Conservation (phyloP, 2,329 filamentous ascomycete genomes). For the Penicillium aurantiogriseum region DNA sequence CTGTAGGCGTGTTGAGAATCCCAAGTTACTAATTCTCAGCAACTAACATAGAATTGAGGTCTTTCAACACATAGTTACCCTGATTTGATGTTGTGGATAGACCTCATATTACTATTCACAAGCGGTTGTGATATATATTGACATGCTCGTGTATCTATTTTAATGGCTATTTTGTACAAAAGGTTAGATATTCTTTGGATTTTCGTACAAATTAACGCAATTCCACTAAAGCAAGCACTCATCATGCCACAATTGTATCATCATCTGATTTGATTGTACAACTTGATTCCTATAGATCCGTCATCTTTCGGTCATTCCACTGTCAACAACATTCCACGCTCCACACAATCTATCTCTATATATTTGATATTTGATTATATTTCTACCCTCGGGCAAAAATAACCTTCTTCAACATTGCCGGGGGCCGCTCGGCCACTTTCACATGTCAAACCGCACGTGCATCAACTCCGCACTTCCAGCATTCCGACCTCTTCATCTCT, state of each 20-base stretch:
- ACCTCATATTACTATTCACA: no score
- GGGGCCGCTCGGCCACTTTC: conserved; percentile 19
- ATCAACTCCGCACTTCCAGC: conserved; percentile 26
- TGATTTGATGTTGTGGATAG: no score
- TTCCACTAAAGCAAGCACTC: not conserved
- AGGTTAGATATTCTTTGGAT: no score
- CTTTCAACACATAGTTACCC: no score
- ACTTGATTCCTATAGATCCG: not conserved
- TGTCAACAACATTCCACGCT: not conserved
- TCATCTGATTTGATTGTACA: not conserved
- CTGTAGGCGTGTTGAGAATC: conserved; percentile 3
- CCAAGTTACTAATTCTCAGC: no score
- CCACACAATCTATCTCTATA: not conserved
- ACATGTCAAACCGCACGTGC: conserved; percentile 25
- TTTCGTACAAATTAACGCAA: no score
- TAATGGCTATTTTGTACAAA: not conserved
- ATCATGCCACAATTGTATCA: not conserved
- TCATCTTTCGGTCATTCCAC: not conserved
- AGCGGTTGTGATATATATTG: not conserved
- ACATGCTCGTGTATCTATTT: not conserved
- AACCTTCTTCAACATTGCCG: not conserved
- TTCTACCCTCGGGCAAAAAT: not conserved
- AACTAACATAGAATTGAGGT: no score
- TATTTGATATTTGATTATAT: not conserved
- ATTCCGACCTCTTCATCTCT: conserved; percentile 6